Conservation (phyloP, 169 alveolate genomes). For the Plasmodium ovale region DNA sequence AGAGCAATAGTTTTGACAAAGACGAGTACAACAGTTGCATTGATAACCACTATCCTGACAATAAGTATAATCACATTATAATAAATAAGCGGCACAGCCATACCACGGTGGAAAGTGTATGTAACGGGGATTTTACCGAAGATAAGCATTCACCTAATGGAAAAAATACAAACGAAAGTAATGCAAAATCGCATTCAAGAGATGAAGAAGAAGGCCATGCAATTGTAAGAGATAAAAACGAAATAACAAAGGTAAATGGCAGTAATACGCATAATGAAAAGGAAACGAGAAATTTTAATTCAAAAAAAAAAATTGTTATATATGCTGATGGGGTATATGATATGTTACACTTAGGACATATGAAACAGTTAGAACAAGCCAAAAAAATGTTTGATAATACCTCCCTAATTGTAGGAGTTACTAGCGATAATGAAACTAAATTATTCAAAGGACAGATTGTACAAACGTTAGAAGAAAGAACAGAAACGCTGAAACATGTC, state of each 20-base stretch:
- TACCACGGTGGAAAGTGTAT: neutral
- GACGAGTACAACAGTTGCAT: conserved; percentile 37
- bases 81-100: conserved; percentile 8
- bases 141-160: neutral
- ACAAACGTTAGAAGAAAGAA: conserved; percentile 94
- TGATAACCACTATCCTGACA: conserved; percentile 8
- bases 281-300: neutral
- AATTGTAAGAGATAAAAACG: neutral
- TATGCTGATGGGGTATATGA: conserved; percentile 96
- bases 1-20: conserved; percentile 2
- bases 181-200: neutral
- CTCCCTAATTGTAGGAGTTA: conserved; percentile 95
- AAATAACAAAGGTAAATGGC: neutral
- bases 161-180: neutral
- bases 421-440: conserved; percentile 95
- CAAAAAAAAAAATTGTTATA: conserved; percentile 62
- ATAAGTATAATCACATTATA: conserved; percentile 36
- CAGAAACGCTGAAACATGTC: conserved; percentile 94
- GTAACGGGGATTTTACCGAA: too few relatives aligned
- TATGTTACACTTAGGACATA: conserved; percentile 97
- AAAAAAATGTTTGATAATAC: conserved; percentile 94
- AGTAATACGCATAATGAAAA: neutral
- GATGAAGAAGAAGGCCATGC: neutral
- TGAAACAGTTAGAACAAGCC: conserved; percentile 95
- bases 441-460: conserved; percentile 94